A percentile compares a stretch with the other conserved stretches of the same genome.
These are phyloP conservation scores for Yamadazyma siamensis DNA, from an alignment of 1,139 yeast species.

Conservation along the genomic window DNA sequence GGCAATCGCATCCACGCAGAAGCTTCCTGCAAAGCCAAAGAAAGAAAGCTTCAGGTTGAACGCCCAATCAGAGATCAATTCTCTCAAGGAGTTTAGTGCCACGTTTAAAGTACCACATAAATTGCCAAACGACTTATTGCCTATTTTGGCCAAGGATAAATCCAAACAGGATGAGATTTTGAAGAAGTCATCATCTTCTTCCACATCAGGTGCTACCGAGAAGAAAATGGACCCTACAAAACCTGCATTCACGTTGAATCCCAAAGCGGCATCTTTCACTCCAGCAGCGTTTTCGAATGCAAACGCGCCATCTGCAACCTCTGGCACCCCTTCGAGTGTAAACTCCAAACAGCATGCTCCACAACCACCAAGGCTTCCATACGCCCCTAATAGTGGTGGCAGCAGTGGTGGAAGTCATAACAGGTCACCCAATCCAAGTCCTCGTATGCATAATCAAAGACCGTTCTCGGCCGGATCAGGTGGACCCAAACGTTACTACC, in stretches of 20 bases:
- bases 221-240: slow-evolving; percentile 56
- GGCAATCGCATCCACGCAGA: slow-evolving; percentile 59
- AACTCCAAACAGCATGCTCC: slow-evolving; percentile 19
- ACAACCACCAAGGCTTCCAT: slow-evolving; percentile 22
- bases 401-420: slow-evolving; percentile 2
- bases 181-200: slow-evolving; percentile 24
- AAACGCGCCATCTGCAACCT: neutral
- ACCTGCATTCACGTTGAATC: slow-evolving; percentile 65
- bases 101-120: slow-evolving; percentile 75
- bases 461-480: slow-evolving; percentile 26
- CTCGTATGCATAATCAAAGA: slow-evolving; percentile 30
- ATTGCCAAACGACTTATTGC: slow-evolving; percentile 72
- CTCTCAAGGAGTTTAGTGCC: slow-evolving; percentile 80
- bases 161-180: slow-evolving; percentile 59
- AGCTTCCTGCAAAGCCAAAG: slow-evolving; percentile 30
- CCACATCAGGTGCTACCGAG: slow-evolving; percentile 12
- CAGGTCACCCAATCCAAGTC: slow-evolving; percentile 32
- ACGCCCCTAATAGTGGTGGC: slow-evolving; percentile 3
- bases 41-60: slow-evolving; percentile 44
- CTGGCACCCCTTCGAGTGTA: slow-evolving; percentile 1
- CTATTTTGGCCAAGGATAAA: slow-evolving; percentile 69
- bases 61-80: slow-evolving; percentile 69
- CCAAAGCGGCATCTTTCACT: slow-evolving; percentile 68
- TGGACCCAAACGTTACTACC: slow-evolving; percentile 34
- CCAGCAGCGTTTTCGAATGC: slow-evolving; percentile 43